Evolutionary conservation across 2,329 filamentous ascomycete genomes (phyloP).

Genomic region (Chaetomiaceae sp.): DNA sequence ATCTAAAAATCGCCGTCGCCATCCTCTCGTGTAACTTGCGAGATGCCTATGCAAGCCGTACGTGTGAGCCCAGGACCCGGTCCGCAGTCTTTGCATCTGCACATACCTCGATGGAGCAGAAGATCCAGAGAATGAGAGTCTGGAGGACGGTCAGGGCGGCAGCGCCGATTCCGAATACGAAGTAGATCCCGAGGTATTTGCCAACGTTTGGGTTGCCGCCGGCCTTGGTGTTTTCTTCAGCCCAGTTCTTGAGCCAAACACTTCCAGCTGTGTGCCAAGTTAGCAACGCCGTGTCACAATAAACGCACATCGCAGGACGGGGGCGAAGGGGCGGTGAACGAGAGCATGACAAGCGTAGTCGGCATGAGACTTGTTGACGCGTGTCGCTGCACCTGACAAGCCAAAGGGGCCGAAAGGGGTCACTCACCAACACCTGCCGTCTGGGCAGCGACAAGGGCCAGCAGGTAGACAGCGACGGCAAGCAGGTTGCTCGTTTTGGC

Average conservation of each 20-base stretch:
- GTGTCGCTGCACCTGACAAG: not conserved
- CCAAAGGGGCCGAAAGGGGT: not conserved
- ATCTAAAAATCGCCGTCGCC: slow-evolving; percentile 95
- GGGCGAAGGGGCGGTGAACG: not conserved
- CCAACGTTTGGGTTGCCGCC: slow-evolving; percentile 71
- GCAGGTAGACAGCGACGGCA: slow-evolving; percentile 75
- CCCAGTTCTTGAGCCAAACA: slow-evolving; percentile 92
- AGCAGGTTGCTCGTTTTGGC: slow-evolving; percentile 88
- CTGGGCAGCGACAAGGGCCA: slow-evolving; percentile 74
- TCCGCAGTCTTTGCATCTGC: slow-evolving; percentile 3
- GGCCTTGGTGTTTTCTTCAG: slow-evolving; percentile 66
- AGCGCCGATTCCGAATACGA: slow-evolving; percentile 86
- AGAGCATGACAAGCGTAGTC: not conserved
- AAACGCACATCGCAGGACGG: no score
- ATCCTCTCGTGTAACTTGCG: slow-evolving; percentile 95
- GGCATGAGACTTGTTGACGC: not conserved
- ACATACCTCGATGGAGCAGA: slow-evolving; percentile 92
- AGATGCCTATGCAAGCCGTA: slow-evolving; percentile 60
- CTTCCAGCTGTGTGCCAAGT: slow-evolving; percentile 55
- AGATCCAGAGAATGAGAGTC: slow-evolving; percentile 96
- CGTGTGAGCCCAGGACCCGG: slow-evolving; percentile 14
- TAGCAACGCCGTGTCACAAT: slow-evolving; percentile 6
- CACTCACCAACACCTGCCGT: slow-evolving; percentile 69
- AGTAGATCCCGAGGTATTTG: slow-evolving; percentile 92
- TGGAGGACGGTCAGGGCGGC: slow-evolving; percentile 82